phyloP scores from a whole-genome alignment of 352 stramenopile species.

The Phytophthora syringae region DNA sequence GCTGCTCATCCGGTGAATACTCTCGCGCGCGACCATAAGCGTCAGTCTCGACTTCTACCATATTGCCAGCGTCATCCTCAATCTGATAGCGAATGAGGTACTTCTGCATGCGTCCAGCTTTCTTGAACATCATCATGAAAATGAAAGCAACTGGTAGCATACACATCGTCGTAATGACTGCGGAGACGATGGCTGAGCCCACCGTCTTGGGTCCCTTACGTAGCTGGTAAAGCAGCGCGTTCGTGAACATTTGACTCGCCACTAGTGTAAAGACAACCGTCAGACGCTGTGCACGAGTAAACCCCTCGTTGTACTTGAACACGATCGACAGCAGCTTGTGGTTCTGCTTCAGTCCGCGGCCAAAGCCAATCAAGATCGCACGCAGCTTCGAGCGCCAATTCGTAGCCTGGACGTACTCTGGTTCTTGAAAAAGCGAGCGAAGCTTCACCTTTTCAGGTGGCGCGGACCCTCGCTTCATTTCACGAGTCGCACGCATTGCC shows the following conservation, averaged over 20 bases:
- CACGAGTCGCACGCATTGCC: constrained; percentile 39
- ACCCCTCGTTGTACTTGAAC: constrained; percentile 81
- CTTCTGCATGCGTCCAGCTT: constrained; percentile 59
- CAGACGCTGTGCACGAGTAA: constrained; percentile 62
- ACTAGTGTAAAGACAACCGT: constrained; percentile 77
- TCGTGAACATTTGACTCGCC: constrained; percentile 79
- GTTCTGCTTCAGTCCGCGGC: constrained; percentile 57
- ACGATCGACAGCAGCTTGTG: constrained; percentile 76
- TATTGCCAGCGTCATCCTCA: constrained; percentile 63
- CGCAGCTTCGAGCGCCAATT: constrained; percentile 50
- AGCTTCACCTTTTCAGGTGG: constrained; percentile 60
- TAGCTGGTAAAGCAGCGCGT: constrained; percentile 68
- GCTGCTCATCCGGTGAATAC: constrained; percentile 53
- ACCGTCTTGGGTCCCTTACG: constrained; percentile 50
- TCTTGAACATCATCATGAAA: constrained; percentile 81
- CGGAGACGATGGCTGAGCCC: constrained; percentile 59
- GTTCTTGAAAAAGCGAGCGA: constrained; percentile 64
- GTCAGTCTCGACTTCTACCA: constrained; percentile 69
- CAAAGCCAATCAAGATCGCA: constrained; percentile 51
- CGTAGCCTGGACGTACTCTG: constrained; percentile 61
- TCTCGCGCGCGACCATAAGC: constrained; percentile 61
- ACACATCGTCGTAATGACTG: constrained; percentile 63
- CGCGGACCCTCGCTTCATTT: constrained; percentile 33
- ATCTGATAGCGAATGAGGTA: constrained; percentile 73
- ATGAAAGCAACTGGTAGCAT: constrained; percentile 71